These are phyloP conservation scores for Sporothrix brasiliensis DNA, from an alignment of 2,329 filamentous ascomycete genomes.

Conservation along the genomic window DNA sequence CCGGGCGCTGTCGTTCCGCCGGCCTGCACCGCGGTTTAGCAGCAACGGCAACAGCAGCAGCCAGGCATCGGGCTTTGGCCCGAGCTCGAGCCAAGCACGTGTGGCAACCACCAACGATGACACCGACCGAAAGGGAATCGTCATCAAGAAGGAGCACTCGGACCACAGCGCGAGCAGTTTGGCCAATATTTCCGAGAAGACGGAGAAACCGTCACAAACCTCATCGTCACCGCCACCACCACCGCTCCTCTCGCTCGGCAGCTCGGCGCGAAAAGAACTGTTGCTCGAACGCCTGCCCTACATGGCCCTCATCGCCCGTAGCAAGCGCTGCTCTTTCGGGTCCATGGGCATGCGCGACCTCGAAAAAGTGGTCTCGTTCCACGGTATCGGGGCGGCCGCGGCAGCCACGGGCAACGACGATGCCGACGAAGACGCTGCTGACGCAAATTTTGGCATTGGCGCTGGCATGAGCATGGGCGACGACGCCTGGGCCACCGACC, in stretches of 20 bases:
- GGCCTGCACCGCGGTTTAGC: constrained; percentile 42
- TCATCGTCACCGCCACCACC: constrained; percentile 14
- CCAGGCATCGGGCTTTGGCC: constrained; percentile 20
- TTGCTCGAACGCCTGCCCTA: constrained; percentile 87
- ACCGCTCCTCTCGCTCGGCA: constrained; percentile 59
- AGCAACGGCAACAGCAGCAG: constrained; percentile 34
- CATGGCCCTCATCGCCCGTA: constrained; percentile 66
- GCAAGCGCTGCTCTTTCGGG: constrained; percentile 45
- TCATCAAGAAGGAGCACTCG: constrained; percentile 15
- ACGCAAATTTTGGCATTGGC: constrained; percentile 37
- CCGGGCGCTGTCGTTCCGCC: constrained; percentile 55
- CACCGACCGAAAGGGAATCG: background rate
- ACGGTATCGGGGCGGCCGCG: constrained; percentile 55
- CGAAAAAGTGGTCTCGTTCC: constrained; percentile 69
- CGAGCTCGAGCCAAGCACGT: constrained; percentile 2
- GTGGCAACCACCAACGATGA: background rate
- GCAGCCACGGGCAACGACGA: constrained; percentile 50
- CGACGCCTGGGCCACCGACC: constrained; percentile 65
- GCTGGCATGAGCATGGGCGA: constrained; percentile 36
- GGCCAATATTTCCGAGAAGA: background rate
- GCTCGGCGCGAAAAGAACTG: constrained; percentile 70
- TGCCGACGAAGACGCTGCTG: constrained; percentile 46
- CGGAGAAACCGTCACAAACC: background rate
- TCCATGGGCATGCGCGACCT: constrained; percentile 58
- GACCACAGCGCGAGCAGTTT: constrained; percentile 19